Evolutionary conservation across 2,329 filamentous ascomycete species (phyloP), one percentile per base, ranked within the genome.

Genomic region (Didymella sp.): DNA sequence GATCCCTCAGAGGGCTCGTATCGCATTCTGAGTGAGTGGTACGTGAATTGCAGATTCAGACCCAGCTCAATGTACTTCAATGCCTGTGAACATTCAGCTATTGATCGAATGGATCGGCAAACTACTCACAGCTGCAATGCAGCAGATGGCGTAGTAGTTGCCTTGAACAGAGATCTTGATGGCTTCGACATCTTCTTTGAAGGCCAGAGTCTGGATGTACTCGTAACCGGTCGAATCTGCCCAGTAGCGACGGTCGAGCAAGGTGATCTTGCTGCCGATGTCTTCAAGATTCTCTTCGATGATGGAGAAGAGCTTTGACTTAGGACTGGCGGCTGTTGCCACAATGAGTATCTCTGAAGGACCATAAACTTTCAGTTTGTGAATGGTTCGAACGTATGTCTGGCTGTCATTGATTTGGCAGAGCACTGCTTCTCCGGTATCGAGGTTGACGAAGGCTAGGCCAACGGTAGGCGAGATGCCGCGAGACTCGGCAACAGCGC

Each of bases 391-490:
- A 55, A 92, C 88, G 72, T 96, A 98, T 30, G 92, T 96, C 73
- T 96, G 92, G 54, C 89, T 96, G 74, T 98, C 94, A 70, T 89
- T 92, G 62, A 98, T 94, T 70, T 97, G 92, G 70, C 91, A 96
- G 35, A 98, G 82, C 25, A 92, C 86, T 15, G 87, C 90, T 76
- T 96, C 92, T 35, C 89, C 90, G 2, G 91, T 93, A 38, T 91
- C 88, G 3, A 96, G 81, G 69, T 98, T 96, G 70, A 97, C 82
- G 70, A 97, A 93, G 2, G 92, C 91, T 37, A 96, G 81, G 0
- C 94, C 93, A 2, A 98, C 88, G 0, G 88, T 89, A 0, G 92
- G 92, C 21, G 90, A 88, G 4, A 96, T 85, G 5, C 92, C 92
- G n/a, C 93, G 89, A 40, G 91, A 92, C 73, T 97, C 92, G 67